Evolutionary conservation across 2,329 filamentous ascomycete species (phyloP).

Genomic region (Ceratocystis albifundus): DNA sequence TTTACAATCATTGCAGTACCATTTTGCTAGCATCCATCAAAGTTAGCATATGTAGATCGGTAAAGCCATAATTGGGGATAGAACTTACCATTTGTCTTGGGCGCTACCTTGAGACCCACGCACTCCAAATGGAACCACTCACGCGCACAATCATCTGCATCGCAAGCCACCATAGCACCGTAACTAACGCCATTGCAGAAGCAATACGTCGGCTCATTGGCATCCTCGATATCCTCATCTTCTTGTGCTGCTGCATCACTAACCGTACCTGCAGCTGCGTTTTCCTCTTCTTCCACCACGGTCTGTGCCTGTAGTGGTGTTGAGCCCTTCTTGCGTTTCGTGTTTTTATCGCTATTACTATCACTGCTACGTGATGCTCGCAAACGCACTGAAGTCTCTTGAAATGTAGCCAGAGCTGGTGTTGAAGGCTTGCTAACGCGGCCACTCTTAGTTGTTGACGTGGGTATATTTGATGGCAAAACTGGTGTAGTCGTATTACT

Average conservation of each 20-base stretch:
- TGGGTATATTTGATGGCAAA: constrained; percentile 32
- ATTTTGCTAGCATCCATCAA: constrained; percentile 49
- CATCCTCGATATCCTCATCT: constrained; percentile 51
- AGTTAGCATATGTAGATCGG: constrained; percentile 27
- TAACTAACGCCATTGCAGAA: constrained; percentile 72
- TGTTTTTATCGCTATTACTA: constrained; percentile 27
- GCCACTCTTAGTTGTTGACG: constrained; percentile 53
- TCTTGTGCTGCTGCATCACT: constrained; percentile 22
- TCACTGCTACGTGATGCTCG: constrained; percentile 40
- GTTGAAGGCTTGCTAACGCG: constrained; percentile 57
- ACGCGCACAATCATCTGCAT: constrained; percentile 57
- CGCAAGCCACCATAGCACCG: constrained; percentile 75
- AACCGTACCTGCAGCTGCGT: constrained; percentile 31
- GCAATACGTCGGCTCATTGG: constrained; percentile 63
- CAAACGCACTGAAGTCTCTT: constrained; percentile 40
- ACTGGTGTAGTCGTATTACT: constrained; percentile 34
- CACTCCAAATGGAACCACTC: constrained; percentile 82
- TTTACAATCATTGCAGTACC: constrained; percentile 73
- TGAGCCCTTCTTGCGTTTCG: constrained; percentile 23
- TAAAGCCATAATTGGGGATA: not conserved
- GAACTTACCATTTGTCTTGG: constrained; percentile 60
- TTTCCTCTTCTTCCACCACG: constrained; percentile 23
- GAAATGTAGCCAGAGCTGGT: constrained; percentile 48
- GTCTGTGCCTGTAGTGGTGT: constrained; percentile 15
- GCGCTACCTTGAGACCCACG: constrained; percentile 66